Conservation (phyloP, 495 filamentous ascomycete species). For the Talaromyces trachyspermus region DNA sequence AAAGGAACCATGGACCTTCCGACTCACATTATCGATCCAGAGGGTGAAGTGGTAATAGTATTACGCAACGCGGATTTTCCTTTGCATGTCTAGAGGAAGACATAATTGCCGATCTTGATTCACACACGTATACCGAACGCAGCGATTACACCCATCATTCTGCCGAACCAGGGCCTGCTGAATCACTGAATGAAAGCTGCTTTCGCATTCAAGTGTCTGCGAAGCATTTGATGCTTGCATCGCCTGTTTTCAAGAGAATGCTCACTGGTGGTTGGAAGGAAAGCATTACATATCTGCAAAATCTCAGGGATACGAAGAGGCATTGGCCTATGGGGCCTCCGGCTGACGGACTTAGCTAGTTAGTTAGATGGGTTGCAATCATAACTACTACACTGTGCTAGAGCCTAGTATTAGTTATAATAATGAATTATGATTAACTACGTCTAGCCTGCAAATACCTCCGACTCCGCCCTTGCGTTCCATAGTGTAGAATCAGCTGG, state of each 20-base stretch:
- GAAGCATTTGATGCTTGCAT: constrained; percentile 42
- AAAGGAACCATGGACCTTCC: constrained; percentile 8
- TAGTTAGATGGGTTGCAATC: too few species aligned
- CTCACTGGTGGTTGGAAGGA: constrained; percentile 29
- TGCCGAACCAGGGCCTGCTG: not conserved
- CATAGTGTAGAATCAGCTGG: too few species aligned
- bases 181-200: not conserved
- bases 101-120: too few species aligned
- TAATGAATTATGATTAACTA: too few species aligned
- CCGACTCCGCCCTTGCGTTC: too few species aligned
- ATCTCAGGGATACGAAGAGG: too few species aligned
- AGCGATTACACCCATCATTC: not conserved
- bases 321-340: too few species aligned
- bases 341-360: too few species aligned
- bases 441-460: too few species aligned
- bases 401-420: too few species aligned
- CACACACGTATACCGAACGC: too few species aligned
- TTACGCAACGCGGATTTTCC: constrained; percentile 7
- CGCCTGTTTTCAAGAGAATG: constrained; percentile 33
- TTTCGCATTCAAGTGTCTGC: constrained; percentile 41
- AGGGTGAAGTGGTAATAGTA: constrained; percentile 13
- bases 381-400: too few species aligned
- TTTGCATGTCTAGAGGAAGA: constrained; percentile 8
- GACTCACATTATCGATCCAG: constrained; percentile 12
- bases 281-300: constrained; percentile 17